A percentile compares a stretch with the other conserved stretches of the same genome.
These are phyloP conservation scores for Geosmithia morbida DNA, from an alignment of 2,329 filamentous ascomycete species.

Conservation along the genomic window DNA sequence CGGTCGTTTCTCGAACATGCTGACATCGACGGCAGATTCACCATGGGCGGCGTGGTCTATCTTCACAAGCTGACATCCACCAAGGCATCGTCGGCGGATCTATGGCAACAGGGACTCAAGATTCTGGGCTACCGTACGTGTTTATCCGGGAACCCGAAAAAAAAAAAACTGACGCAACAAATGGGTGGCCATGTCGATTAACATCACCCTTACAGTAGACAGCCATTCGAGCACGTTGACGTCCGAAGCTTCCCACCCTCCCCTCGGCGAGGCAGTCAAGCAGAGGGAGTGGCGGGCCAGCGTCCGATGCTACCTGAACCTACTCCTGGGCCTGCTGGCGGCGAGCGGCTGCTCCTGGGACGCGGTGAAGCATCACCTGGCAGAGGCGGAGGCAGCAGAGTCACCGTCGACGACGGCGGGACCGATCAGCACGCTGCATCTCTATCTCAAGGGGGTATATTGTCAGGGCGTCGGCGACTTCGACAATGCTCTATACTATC, in stretches of 20 bases:
- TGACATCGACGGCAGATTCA: constrained; percentile 24
- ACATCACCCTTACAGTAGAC: constrained; percentile 13
- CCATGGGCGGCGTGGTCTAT: constrained; percentile 36
- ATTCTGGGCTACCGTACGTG: constrained; percentile 32
- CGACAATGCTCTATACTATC: constrained; percentile 50
- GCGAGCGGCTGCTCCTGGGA: constrained; percentile 60
- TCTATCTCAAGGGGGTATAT: constrained; percentile 62
- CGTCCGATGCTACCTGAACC: constrained; percentile 52
- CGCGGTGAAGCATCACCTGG: constrained; percentile 42
- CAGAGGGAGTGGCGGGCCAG: constrained; percentile 50
- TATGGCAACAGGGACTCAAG: constrained; percentile 26
- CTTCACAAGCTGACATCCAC: constrained; percentile 15
- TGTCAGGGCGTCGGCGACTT: constrained; percentile 66
- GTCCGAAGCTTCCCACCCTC: constrained; percentile 24
- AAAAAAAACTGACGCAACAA: not conserved
- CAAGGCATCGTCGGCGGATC: constrained; percentile 13
- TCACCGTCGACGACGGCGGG: constrained; percentile 24
- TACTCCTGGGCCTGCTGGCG: constrained; percentile 56
- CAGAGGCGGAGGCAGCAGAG: constrained; percentile 28
- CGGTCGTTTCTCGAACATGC: not conserved
- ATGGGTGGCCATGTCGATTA: not conserved
- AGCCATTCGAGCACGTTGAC: constrained; percentile 16
- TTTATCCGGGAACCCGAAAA: too few species aligned
- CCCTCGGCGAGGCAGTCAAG: constrained; percentile 41
- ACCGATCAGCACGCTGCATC: constrained; percentile 31